These are phyloP conservation scores for Geoglossum cookeanum DNA, from an alignment of 2,329 filamentous ascomycete genomes.

Conservation along the genomic window DNA sequence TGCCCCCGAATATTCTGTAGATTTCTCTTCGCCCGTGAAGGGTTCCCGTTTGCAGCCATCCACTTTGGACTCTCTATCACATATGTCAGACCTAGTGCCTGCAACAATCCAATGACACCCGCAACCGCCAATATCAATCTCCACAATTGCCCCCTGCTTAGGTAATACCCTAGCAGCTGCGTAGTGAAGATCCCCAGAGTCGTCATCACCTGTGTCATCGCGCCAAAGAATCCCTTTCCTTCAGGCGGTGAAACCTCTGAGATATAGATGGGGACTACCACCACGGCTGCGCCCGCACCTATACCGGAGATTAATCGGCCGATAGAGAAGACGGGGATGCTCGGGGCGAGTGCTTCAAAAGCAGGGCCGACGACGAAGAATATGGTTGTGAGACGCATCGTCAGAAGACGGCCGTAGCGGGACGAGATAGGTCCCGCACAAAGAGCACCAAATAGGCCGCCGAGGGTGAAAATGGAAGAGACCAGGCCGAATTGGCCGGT, in stretches of 20 bases:
- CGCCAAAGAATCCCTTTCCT: slow-evolving; percentile 59
- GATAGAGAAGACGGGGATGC: slow-evolving; percentile 45
- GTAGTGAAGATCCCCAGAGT: slow-evolving; percentile 76
- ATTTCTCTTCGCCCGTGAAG: not conserved
- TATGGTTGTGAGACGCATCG: slow-evolving; percentile 59
- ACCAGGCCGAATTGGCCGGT: slow-evolving; percentile 66
- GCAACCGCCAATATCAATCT: slow-evolving; percentile 62
- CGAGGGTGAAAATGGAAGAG: slow-evolving; percentile 78
- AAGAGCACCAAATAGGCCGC: slow-evolving; percentile 69
- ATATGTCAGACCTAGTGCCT: slow-evolving; percentile 52
- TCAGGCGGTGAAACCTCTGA: slow-evolving; percentile 68
- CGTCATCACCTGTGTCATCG: slow-evolving; percentile 81
- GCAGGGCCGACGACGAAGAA: slow-evolving; percentile 60
- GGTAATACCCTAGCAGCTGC: slow-evolving; percentile 70
- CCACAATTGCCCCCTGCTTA: slow-evolving; percentile 67
- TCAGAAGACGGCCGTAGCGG: slow-evolving; percentile 50
- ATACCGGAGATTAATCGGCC: slow-evolving; percentile 67
- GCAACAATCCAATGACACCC: slow-evolving; percentile 44
- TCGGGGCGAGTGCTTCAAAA: slow-evolving; percentile 52
- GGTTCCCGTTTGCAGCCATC: slow-evolving; percentile 48
- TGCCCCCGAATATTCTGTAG: slow-evolving; percentile 2
- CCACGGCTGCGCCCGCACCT: slow-evolving; percentile 73
- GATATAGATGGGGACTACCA: slow-evolving; percentile 88
- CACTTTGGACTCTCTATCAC: slow-evolving; percentile 78
- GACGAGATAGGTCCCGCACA: slow-evolving; percentile 63